phyloP scores from a whole-genome alignment of 257 asterid genomes.

The Plantago ovata region DNA sequence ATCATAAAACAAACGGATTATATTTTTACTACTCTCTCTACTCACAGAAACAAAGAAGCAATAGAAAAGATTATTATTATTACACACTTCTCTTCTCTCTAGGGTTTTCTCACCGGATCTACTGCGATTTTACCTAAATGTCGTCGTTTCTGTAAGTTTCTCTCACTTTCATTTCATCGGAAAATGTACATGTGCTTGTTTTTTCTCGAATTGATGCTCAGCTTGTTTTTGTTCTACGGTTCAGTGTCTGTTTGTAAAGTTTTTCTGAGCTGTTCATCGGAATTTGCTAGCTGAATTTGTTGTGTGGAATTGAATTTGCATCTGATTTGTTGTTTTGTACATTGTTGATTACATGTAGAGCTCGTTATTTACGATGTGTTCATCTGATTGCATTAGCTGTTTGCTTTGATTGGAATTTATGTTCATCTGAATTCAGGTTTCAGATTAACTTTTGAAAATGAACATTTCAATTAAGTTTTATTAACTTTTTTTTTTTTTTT shows the following conservation, averaged over 20 bases:
- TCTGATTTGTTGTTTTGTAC: no score
- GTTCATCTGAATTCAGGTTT: background rate
- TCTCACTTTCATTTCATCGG: constrained; percentile 6
- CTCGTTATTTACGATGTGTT: no score
- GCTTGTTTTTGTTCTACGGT: background rate
- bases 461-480: background rate
- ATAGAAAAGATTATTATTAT: no score
- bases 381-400: no score
- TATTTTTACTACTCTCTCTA: background rate
- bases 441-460: no score
- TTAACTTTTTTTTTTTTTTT: constrained; percentile 14
- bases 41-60: no score
- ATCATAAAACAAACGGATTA: background rate
- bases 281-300: no score
- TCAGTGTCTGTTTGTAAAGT: no score
- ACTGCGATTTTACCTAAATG: background rate
- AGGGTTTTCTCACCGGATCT: constrained; percentile 15
- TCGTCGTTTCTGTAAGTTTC: background rate
- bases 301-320: no score
- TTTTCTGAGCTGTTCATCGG: no score
- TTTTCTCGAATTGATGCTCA: background rate
- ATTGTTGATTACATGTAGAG: no score
- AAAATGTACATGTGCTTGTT: background rate
- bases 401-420: no score
- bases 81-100: constrained; percentile 3